phyloP scores from a whole-genome alignment of 495 filamentous ascomycete species.

The Neurospora sp. region DNA sequence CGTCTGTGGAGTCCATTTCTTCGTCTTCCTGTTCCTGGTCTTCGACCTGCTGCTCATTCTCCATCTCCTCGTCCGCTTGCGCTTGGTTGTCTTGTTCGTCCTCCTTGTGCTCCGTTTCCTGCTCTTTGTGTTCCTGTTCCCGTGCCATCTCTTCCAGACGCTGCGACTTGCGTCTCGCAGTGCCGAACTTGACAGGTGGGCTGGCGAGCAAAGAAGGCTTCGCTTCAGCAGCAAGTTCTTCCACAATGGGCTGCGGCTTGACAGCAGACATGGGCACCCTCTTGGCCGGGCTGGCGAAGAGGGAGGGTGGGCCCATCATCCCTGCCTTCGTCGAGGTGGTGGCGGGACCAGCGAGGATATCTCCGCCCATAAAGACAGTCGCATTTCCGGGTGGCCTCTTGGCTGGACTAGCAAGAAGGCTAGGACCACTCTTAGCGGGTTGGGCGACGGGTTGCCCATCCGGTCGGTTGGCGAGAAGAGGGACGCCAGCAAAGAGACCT shows the following conservation, averaged over 20 bases:
- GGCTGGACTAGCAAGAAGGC: background rate
- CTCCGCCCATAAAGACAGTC: background rate
- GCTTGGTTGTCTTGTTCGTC: background rate
- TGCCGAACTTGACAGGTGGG: background rate
- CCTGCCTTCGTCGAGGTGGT: background rate
- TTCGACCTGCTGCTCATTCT: background rate
- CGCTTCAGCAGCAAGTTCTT: background rate
- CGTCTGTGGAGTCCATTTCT: slow-evolving; percentile 6
- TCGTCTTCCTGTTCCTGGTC: background rate
- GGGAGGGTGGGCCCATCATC: background rate
- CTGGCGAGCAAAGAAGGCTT: slow-evolving; percentile 29
- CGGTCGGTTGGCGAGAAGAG: background rate
- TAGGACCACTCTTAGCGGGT: background rate
- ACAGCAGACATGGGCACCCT: background rate
- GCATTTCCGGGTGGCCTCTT: background rate
- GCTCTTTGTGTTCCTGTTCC: background rate
- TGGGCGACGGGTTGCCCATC: slow-evolving; percentile 2
- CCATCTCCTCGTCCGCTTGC: background rate
- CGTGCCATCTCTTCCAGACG: background rate
- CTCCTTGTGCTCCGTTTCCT: background rate
- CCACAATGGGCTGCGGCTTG: background rate
- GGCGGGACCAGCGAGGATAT: background rate
- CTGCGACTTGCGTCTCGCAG: background rate
- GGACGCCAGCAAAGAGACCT: slow-evolving; percentile 7
- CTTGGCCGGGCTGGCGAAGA: background rate